Base-by-base conservation (phyloP, 345 rosid species). In the Camelina hispida region DNA sequence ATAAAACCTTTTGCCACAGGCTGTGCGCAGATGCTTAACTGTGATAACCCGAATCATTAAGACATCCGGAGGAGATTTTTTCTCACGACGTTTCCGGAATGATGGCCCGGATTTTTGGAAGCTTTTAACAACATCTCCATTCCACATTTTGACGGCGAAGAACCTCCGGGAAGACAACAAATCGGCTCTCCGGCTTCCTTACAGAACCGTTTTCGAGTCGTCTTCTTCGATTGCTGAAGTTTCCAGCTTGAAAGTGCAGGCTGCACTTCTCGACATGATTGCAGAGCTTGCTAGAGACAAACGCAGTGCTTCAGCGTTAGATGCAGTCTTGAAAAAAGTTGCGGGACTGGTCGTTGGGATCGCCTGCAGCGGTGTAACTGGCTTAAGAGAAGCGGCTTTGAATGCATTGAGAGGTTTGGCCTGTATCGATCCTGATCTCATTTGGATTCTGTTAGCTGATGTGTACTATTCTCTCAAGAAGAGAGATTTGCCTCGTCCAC, bases 11-110 rank as follows among this genome's bases (percentile, higher is more conserved):
- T 46, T 25, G 72, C 62, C 32, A 67, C 85, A 94, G 98, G 90
- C 87, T 72, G 82, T 87, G 7, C 76, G 85, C 64, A 88, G 86
- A 72, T 90, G 98, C 67, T 28, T 84, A 57, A 76, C 80, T 22
- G 93, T 80, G 66, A 81, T 94, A 54, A 79, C 79, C 84, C 83
- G 63, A 22, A 79, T 83, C 12, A 85, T 94, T 57, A 87, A 84
- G 73, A 84, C 82, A 66, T 88, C 93, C 3, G 96, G 97, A 68
- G 97, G 98, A 66, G 98, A 94, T 81, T 94, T 94, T 85, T 94
- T 94, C 83, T 71, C 93, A 38, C 92, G 97, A 34, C 93, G 97
- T 23, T 90, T 94, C 81, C 93, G 83, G 57, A 80, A 77, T 0
- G 93, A 94, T 47, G 97, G 97, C 0, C 63, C 62, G 1, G 88